Evolutionary conservation across 148 eudicot species (phyloP), one percentile per base, ranked within the genome.

Genomic region (Fagopyrum homotropicum): DNA sequence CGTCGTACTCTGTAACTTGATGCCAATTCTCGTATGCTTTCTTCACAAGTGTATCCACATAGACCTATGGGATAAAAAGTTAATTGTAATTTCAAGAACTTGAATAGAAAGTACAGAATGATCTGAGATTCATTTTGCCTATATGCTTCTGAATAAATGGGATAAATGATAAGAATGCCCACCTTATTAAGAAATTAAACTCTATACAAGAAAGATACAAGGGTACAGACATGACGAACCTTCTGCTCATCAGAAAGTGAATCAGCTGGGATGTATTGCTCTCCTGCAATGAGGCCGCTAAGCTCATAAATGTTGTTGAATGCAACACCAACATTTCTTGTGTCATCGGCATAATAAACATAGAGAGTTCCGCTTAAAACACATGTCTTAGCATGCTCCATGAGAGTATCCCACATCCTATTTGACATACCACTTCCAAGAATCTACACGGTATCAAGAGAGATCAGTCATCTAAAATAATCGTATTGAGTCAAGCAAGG

Each of bases 341-440:
- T 81, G 73, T 86, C 91, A 75, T 89, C 93, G 45, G 98, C 84
- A 75, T 89, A 93, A 77, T 93, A 93, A 74, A 93, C 84, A 78
- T 88, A 91, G 51, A 89, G 88, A 78, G 87, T 93, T 72, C 86
- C 94, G 75, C 97, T 86, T 8, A 93, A 76, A 75, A 87, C 93
- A 80, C 98, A 93, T 17, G 98, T 93, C 86, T 91, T 93, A 60
- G 97, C 84, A 76, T 93, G 98, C 78, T 93, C 97, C 68, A 88
- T 81, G 47, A 93, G 94, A 75, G 84, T 86, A 66, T 93, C 98
- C 98, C 98, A 93, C 98, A 93, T 93, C 83, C 86, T 93, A 80
- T 93, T 93, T 17, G 98, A 93, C 98, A 93, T 93, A 55, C 97
- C 98, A 86, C 97, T 93, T 81, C 98, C 97, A 63, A 93, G 86